Conservation (phyloP, 106 monocot species). For the Dendrobium officinale region DNA sequence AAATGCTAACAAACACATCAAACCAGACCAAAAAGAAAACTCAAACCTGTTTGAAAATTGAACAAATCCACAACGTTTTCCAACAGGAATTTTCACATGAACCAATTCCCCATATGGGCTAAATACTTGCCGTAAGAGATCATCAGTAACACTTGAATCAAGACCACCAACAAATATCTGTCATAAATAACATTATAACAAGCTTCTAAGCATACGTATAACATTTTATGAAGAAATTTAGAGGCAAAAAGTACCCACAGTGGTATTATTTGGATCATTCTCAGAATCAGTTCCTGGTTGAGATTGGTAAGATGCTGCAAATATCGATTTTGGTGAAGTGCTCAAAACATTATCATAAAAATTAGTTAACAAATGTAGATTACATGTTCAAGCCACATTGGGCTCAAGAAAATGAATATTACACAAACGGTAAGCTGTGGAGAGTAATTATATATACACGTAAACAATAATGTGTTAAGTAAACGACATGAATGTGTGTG, state of each 20-base stretch:
- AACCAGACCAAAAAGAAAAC: neutral
- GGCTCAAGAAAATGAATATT: neutral
- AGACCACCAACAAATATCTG: slow-evolving; percentile 64
- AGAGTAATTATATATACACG: neutral
- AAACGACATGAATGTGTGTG: too few species aligned
- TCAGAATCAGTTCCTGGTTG: slow-evolving; percentile 31
- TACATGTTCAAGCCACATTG: neutral
- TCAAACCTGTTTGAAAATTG: slow-evolving; percentile 50
- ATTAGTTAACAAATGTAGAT: neutral
- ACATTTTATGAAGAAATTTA: neutral
- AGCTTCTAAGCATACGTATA: neutral
- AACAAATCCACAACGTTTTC: slow-evolving; percentile 62
- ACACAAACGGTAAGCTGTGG: neutral
- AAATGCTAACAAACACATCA: neutral
- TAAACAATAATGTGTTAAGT: neutral
- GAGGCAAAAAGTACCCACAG: slow-evolving; percentile 26
- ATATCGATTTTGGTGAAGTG: neutral
- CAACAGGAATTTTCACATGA: slow-evolving; percentile 57
- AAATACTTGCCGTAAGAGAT: slow-evolving; percentile 41
- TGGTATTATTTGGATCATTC: slow-evolving; percentile 62
- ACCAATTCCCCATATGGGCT: slow-evolving; percentile 39
- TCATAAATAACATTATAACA: neutral
- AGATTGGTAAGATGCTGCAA: slow-evolving; percentile 39
- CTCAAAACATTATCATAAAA: slow-evolving; percentile 4
- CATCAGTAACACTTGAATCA: slow-evolving; percentile 51